These are phyloP conservation scores for Trichosporon faecale DNA, from an alignment of 1,284 basidiomycete species.

Conservation along the genomic window DNA sequence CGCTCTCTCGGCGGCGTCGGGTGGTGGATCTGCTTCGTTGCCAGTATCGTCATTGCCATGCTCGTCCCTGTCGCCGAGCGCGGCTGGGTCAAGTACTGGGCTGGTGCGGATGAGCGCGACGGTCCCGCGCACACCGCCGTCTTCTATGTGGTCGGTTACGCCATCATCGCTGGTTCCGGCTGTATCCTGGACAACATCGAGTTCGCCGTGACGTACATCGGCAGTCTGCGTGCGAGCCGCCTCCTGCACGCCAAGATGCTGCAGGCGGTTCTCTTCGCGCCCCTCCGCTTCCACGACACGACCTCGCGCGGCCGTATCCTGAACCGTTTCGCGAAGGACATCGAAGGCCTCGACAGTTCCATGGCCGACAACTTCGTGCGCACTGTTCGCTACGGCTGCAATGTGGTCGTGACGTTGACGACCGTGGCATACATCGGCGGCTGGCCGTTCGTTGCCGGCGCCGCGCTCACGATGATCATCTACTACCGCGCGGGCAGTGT, in stretches of 20 bases:
- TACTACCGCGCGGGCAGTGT: constrained; percentile 59
- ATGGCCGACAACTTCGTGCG: constrained; percentile 75
- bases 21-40: constrained; percentile 65
- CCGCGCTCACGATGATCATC: constrained; percentile 60
- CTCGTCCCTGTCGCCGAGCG: constrained; percentile 75
- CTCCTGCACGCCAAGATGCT: constrained; percentile 71
- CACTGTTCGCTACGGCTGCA: constrained; percentile 59
- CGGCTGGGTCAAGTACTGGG: constrained; percentile 67
- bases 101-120: constrained; percentile 32
- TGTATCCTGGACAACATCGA: constrained; percentile 42
- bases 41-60: constrained; percentile 63
- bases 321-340: constrained; percentile 90
- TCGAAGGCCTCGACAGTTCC: constrained; percentile 83
- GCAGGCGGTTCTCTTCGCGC: constrained; percentile 80
- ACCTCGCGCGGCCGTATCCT: constrained; percentile 78
- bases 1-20: constrained; percentile 43
- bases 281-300: constrained; percentile 91
- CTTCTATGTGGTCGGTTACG: constrained; percentile 77
- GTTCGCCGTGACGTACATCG: constrained; percentile 55
- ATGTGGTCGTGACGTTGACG: constrained; percentile 45
- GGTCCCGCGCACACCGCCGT: constrained; percentile 56
- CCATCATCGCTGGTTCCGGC: constrained; percentile 51
- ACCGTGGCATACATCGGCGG: constrained; percentile 82
- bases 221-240: constrained; percentile 66
- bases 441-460: constrained; percentile 64